These are phyloP conservation scores for Venustampulla echinocandica DNA, from an alignment of 495 filamentous ascomycete species.

Conservation along the genomic window DNA sequence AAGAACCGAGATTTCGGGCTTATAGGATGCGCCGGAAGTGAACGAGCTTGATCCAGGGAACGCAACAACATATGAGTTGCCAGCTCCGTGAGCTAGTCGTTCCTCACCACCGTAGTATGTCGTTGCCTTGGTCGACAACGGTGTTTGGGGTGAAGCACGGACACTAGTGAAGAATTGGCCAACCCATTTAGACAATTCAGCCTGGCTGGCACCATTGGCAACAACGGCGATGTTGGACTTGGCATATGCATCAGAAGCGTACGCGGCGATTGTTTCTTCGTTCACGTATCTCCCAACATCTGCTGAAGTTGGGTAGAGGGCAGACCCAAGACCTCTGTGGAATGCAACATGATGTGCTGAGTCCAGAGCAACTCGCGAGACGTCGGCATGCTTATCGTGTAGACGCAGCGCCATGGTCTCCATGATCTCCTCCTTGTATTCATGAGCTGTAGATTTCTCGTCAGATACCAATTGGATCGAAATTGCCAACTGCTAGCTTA, in stretches of 20 bases:
- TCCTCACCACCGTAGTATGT: slow-evolving; percentile 95
- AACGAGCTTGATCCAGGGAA: slow-evolving; percentile 83
- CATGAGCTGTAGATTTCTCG: slow-evolving; percentile 51
- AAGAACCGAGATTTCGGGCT: slow-evolving; percentile 84
- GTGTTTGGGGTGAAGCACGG: slow-evolving; percentile 26
- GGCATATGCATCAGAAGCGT: slow-evolving; percentile 66
- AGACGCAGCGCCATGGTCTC: slow-evolving; percentile 63
- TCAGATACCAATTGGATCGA: slow-evolving; percentile 3
- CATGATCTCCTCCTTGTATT: slow-evolving; percentile 79
- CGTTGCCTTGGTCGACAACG: slow-evolving; percentile 35
- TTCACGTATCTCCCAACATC: slow-evolving; percentile 71
- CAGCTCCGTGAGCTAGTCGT: slow-evolving; percentile 64
- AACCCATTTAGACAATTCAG: slow-evolving; percentile 81
- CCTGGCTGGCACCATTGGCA: slow-evolving; percentile 72
- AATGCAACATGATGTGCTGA: slow-evolving; percentile 84
- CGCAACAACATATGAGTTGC: slow-evolving; percentile 74
- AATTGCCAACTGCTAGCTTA: slow-evolving; percentile 37
- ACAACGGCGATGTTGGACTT: slow-evolving; percentile 88
- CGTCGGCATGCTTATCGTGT: slow-evolving; percentile 53
- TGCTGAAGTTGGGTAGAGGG: slow-evolving; percentile 59
- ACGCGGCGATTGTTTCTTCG: slow-evolving; percentile 58
- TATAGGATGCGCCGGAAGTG: slow-evolving; percentile 58
- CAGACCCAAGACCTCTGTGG: slow-evolving; percentile 81
- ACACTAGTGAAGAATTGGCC: slow-evolving; percentile 73
- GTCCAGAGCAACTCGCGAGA: slow-evolving; percentile 68